Evolutionary conservation across 2,329 filamentous ascomycete genomes (phyloP).

Genomic region (Ampelomyces quisqualis): DNA sequence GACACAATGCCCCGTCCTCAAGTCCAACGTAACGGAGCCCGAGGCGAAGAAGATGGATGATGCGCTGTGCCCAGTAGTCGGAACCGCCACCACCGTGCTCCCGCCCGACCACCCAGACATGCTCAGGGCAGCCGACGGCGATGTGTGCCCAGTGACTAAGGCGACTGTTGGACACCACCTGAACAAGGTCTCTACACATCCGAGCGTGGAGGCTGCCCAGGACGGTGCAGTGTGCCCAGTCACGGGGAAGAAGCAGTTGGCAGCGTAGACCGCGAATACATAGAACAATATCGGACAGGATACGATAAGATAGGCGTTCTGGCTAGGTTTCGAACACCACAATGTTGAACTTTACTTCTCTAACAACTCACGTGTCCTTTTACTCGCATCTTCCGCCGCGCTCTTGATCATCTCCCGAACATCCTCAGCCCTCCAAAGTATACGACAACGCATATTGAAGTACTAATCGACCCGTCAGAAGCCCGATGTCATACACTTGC

Average conservation of each 20-base stretch:
- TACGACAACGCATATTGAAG: too few relatives aligned
- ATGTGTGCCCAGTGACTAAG: conserved; percentile 49
- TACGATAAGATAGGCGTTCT: not conserved
- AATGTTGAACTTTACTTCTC: too few relatives aligned
- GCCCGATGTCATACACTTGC: conserved; percentile 54
- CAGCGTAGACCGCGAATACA: not conserved
- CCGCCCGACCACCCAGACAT: conserved; percentile 48
- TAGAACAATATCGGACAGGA: not conserved
- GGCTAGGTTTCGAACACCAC: not conserved
- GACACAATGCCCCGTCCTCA: conserved; percentile 46
- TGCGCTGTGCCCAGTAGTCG: conserved; percentile 48
- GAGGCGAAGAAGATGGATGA: conserved; percentile 45
- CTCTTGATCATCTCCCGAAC: too few relatives aligned
- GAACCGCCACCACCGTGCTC: conserved; percentile 46
- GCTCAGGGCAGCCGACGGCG: conserved; percentile 41
- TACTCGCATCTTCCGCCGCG: conserved; percentile 48
- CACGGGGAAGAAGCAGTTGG: conserved; percentile 37
- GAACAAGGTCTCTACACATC: conserved; percentile 46
- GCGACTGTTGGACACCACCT: conserved; percentile 48
- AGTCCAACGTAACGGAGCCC: conserved; percentile 40
- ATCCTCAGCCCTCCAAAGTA: too few relatives aligned
- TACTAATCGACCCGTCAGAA: too few relatives aligned
- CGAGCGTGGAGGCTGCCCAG: conserved; percentile 42
- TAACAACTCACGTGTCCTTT: too few relatives aligned
- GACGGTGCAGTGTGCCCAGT: conserved; percentile 47